Conservation (phyloP, 768 basidiomycete genomes). For the Termitomyces sp. region DNA sequence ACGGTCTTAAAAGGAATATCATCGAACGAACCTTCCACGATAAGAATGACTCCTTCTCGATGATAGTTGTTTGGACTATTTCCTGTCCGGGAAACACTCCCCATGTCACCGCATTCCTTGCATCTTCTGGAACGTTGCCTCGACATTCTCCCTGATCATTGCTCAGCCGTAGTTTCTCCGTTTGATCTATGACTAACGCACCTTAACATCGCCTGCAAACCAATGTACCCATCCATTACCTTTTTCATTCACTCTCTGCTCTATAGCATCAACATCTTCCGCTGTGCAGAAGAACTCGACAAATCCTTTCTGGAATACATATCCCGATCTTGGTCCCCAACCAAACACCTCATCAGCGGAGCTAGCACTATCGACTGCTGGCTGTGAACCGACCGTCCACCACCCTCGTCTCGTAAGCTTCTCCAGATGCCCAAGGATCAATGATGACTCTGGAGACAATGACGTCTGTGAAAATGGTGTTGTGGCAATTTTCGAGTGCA, state of each 20-base stretch:
- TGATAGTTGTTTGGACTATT: conserved; percentile 93
- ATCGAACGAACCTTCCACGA: conserved; percentile 80
- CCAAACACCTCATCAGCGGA: conserved; percentile 80
- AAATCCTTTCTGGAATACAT: conserved; percentile 96
- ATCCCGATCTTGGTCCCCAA: conserved; percentile 91
- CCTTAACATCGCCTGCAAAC: conserved; percentile 78
- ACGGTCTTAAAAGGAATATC: background rate
- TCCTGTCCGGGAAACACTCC: conserved; percentile 97
- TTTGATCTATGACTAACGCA: conserved; percentile 26
- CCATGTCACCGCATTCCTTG: conserved; percentile 96
- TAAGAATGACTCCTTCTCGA: conserved; percentile 89
- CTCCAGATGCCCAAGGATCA: conserved; percentile 75
- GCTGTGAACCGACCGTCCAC: conserved; percentile 98
- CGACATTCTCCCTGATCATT: conserved; percentile 63
- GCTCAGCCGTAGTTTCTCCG: background rate
- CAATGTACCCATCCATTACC: conserved; percentile 72
- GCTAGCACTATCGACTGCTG: conserved; percentile 76
- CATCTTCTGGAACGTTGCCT: conserved; percentile 75
- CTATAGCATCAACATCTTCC: conserved; percentile 53
- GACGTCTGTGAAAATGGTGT: conserved; percentile 89
- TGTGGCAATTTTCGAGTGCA: conserved; percentile 63
- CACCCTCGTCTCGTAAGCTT: conserved; percentile 71
- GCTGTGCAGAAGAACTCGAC: conserved; percentile 90
- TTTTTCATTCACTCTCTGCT: conserved; percentile 45
- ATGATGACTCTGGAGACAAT: conserved; percentile 74